These are phyloP conservation scores for Trichoderma guizhouense DNA, from an alignment of 2,329 filamentous ascomycete species.

Conservation along the genomic window DNA sequence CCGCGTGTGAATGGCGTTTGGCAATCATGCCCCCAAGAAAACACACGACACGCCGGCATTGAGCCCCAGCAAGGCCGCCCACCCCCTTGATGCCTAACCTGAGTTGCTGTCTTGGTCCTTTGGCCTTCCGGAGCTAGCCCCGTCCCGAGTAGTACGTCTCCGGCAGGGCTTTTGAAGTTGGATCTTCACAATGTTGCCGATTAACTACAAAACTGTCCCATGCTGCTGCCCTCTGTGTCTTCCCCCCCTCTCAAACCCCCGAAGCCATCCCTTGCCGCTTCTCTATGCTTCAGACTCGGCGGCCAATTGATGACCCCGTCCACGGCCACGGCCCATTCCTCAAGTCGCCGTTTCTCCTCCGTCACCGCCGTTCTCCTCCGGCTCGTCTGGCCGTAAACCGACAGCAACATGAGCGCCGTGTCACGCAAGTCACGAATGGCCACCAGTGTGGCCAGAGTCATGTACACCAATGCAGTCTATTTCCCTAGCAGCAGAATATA, in stretches of 20 bases:
- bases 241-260: background rate
- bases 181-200: conserved; percentile 18
- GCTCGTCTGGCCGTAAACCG: background rate
- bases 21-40: conserved; percentile 17
- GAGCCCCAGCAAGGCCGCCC: conserved; percentile 17
- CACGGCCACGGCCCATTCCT: conserved; percentile 1
- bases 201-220: conserved; percentile 17
- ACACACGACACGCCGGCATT: conserved; percentile 20
- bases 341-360: conserved; percentile 6
- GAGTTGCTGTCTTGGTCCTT: conserved; percentile 23
- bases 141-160: conserved; percentile 13
- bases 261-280: conserved; percentile 4
- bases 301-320: conserved; percentile 3
- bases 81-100: conserved; percentile 28
- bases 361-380: conserved; percentile 5
- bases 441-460: conserved; percentile 44
- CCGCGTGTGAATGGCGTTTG: conserved; percentile 17
- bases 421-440: conserved; percentile 46
- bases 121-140: conserved; percentile 18
- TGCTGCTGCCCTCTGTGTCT: conserved; percentile 5
- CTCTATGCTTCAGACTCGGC: conserved; percentile 3
- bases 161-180: conserved; percentile 16
- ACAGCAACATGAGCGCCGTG: conserved; percentile 38
- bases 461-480: conserved; percentile 73
- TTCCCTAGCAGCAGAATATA: conserved; percentile 80